Evolutionary conservation across 306 rosid genomes (phyloP).

Genomic region (peach (Prunus persica)): DNA sequence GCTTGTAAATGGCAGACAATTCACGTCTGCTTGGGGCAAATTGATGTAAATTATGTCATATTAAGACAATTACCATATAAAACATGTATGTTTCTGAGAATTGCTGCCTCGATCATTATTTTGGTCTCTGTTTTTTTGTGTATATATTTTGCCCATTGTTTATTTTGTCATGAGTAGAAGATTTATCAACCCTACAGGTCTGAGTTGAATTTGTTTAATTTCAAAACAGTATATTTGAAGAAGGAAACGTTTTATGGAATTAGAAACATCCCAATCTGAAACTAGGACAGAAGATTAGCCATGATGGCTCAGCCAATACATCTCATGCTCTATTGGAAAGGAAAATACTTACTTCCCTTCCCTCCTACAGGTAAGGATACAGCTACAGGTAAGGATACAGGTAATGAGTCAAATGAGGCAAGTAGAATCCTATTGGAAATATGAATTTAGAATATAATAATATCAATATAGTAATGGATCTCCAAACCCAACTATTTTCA

Average conservation of each 20-base stretch:
- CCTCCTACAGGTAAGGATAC: too few species aligned
- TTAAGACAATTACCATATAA: background rate
- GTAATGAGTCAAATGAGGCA: too few species aligned
- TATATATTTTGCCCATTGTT: background rate
- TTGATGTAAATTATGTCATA: background rate
- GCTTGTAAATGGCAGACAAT: background rate
- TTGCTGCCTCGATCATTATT: background rate
- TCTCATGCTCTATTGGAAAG: too few species aligned
- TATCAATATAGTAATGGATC: too few species aligned
- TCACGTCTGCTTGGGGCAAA: background rate
- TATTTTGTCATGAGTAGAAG: background rate
- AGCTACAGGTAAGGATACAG: too few species aligned
- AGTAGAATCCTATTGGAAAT: too few species aligned
- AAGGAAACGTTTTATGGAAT: background rate
- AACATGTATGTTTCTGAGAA: background rate
- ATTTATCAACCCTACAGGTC: background rate
- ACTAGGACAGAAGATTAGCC: background rate
- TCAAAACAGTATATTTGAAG: background rate
- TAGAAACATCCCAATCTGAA: background rate
- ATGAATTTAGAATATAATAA: too few species aligned
- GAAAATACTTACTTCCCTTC: too few species aligned
- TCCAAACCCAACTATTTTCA: too few species aligned
- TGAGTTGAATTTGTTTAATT: background rate
- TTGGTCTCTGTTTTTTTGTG: background rate
- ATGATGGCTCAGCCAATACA: too few species aligned